Conservation (phyloP, 768 basidiomycete genomes). For the Phanerodontia chrysosporium region DNA sequence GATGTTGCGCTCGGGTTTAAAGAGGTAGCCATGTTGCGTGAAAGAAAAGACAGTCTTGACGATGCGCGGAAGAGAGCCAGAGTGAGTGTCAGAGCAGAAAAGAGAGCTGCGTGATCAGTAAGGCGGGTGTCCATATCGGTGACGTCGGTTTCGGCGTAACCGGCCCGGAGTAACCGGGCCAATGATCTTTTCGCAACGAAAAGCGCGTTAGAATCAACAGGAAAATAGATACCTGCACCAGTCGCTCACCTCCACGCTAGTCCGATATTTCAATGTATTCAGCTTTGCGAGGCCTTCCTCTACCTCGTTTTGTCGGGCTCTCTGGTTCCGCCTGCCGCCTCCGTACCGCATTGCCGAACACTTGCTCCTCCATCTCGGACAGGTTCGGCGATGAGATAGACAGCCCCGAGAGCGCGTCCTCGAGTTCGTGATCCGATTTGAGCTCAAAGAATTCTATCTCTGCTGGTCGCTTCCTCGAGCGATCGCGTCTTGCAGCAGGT, state of each 20-base stretch:
- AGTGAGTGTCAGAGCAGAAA: not conserved
- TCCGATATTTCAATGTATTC: constrained; percentile 2
- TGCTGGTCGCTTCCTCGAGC: not conserved
- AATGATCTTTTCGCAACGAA: too few relatives aligned
- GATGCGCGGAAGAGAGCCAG: not conserved
- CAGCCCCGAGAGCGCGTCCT: not conserved
- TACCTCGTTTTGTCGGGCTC: not conserved
- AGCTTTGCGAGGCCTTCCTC: not conserved
- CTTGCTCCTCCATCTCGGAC: not conserved
- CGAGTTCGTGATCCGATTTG: not conserved
- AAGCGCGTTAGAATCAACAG: too few relatives aligned
- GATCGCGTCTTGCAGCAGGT: not conserved
- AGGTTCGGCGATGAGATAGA: constrained; percentile 1
- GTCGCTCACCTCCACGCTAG: not conserved
- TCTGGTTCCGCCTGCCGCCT: not conserved
- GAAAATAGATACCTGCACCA: too few relatives aligned
- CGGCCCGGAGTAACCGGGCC: too few relatives aligned
- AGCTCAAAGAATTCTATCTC: constrained; percentile 3
- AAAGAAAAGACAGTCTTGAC: not conserved
- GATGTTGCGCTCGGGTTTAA: constrained; percentile 34
- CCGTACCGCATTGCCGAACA: not conserved
- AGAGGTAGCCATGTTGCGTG: not conserved
- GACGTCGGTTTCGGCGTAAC: too few relatives aligned
- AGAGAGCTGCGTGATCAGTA: not conserved
- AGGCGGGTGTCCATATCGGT: too few relatives aligned